Evolutionary conservation across 2,329 filamentous ascomycete species (phyloP).

Genomic region (Nemania serpens): DNA sequence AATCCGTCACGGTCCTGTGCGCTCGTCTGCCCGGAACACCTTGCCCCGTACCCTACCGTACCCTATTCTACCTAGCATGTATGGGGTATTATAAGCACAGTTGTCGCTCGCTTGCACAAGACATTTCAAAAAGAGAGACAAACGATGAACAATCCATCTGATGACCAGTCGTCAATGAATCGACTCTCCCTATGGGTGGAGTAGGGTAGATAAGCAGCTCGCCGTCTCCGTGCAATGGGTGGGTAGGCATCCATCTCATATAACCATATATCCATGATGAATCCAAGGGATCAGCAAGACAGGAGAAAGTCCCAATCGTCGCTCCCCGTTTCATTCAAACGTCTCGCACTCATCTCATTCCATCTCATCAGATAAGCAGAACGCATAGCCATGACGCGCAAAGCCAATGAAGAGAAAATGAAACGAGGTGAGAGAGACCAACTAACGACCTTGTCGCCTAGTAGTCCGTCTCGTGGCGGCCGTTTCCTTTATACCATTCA

Average conservation of each 20-base stretch:
- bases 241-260: too few species aligned
- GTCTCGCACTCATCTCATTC: neutral
- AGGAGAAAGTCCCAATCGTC: neutral
- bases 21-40: neutral
- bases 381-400: neutral
- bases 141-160: too few species aligned
- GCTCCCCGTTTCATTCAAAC: neutral
- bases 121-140: too few species aligned
- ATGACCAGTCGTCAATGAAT: too few species aligned
- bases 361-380: neutral
- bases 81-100: neutral
- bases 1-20: too few species aligned
- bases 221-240: too few species aligned
- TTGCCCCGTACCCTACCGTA: neutral
- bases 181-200: too few species aligned
- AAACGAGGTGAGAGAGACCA: neutral
- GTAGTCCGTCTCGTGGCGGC: constrained; percentile 24
- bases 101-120: neutral
- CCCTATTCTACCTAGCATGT: neutral
- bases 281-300: neutral
- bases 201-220: too few species aligned
- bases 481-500: neutral
- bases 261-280: too few species aligned
- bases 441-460: constrained; percentile 26
- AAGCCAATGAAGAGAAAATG: neutral